Evolutionary conservation across 768 basidiomycete genomes (phyloP).

Genomic region (Psilocybe cyanescens): DNA sequence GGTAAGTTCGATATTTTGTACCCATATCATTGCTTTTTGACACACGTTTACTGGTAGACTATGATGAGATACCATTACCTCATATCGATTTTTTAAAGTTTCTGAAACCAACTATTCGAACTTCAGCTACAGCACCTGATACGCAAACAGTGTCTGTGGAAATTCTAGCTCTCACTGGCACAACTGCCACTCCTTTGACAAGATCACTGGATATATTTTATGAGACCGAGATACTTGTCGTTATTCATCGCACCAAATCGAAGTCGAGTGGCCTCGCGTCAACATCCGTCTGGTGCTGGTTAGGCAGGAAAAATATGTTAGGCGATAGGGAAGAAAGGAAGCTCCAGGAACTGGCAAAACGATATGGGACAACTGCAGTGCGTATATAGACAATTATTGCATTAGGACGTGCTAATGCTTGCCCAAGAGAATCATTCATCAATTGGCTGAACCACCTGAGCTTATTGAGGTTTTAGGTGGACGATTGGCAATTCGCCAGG

Average conservation of each 20-base stretch:
- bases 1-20: not conserved
- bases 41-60: not conserved
- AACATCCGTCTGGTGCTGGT: constrained; percentile 81
- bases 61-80: constrained; percentile 40
- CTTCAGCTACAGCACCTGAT: constrained; percentile 33
- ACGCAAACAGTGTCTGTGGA: constrained; percentile 73
- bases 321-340: constrained; percentile 70
- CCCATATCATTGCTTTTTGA: not conserved
- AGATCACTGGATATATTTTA: constrained; percentile 63
- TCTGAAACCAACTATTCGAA: constrained; percentile 30
- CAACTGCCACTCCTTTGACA: constrained; percentile 47
- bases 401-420: not conserved
- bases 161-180: constrained; percentile 61
- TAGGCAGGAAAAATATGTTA: constrained; percentile 54
- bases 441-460: constrained; percentile 66
- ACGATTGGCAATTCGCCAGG: constrained; percentile 75
- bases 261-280: constrained; percentile 65
- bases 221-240: constrained; percentile 69
- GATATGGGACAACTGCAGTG: constrained; percentile 71
- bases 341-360: constrained; percentile 68
- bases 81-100: constrained; percentile 51
- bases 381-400: constrained; percentile 24
- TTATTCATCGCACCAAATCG: constrained; percentile 73
- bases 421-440: constrained; percentile 48
- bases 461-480: constrained; percentile 71